Evolutionary conservation across 2,329 filamentous ascomycete genomes (phyloP).

Genomic region (Fusarium incarnatum): DNA sequence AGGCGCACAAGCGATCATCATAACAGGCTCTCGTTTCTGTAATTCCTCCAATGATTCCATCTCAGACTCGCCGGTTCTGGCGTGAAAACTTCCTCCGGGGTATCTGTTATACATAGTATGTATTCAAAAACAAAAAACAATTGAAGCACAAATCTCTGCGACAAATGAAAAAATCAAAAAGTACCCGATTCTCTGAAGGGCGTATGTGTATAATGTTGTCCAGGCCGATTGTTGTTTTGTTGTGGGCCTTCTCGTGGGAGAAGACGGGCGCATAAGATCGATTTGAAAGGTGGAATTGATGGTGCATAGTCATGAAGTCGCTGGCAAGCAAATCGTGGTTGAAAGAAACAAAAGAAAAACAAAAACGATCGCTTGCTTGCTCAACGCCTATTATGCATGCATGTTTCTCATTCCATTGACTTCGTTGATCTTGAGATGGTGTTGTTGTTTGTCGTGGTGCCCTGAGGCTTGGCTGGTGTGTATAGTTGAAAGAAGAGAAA

Average conservation of each 20-base stretch:
- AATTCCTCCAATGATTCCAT: constrained; percentile 32
- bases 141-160: constrained; percentile 23
- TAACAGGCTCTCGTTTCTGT: constrained; percentile 6
- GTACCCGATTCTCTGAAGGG: constrained; percentile 7
- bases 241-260: neutral
- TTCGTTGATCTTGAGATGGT: constrained; percentile 34
- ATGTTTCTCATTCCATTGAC: constrained; percentile 30
- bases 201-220: constrained; percentile 15
- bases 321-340: constrained; percentile 28
- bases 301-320: constrained; percentile 21
- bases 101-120: constrained; percentile 48
- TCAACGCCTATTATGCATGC: constrained; percentile 44
- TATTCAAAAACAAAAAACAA: constrained; percentile 37
- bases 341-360: constrained; percentile 24
- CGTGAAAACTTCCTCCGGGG: constrained; percentile 42
- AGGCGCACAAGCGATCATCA: neutral
- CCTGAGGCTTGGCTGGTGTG: constrained; percentile 35
- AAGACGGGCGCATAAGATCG: constrained; percentile 12
- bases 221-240: constrained; percentile 24
- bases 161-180: constrained; percentile 40
- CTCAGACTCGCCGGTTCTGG: constrained; percentile 33
- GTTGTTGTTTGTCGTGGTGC: constrained; percentile 29
- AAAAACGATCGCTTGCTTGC: constrained; percentile 43
- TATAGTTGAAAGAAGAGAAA: constrained; percentile 21
- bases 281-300: constrained; percentile 28